A percentile compares a stretch with the other conserved stretches of the same genome.
These are phyloP conservation scores for Karstenula rhodostoma DNA, from an alignment of 2,329 filamentous ascomycete genomes.

Conservation along the genomic window DNA sequence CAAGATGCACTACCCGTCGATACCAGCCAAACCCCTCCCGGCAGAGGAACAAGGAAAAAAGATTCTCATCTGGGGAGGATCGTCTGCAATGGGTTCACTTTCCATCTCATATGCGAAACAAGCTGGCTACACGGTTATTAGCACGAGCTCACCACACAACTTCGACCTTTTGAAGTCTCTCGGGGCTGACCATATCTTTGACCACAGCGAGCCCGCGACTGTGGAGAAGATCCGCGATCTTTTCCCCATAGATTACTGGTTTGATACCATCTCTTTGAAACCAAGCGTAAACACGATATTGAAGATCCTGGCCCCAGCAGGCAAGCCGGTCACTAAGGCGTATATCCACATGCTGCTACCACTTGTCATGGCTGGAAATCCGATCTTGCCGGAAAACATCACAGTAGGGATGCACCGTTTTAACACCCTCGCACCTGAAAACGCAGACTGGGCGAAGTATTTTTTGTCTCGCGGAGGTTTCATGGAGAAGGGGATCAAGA, in stretches of 20 bases:
- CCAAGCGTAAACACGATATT: slow-evolving; percentile 28
- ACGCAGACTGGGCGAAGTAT: slow-evolving; percentile 28
- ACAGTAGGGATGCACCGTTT: slow-evolving; percentile 29
- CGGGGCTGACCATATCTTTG: slow-evolving; percentile 33
- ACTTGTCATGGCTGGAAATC: slow-evolving; percentile 24
- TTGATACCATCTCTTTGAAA: slow-evolving; percentile 53
- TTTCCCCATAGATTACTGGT: slow-evolving; percentile 47
- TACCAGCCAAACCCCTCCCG: slow-evolving; percentile 25
- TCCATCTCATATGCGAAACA: slow-evolving; percentile 37
- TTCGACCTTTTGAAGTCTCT: slow-evolving; percentile 14
- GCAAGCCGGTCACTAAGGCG: slow-evolving; percentile 28
- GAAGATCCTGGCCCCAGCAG: slow-evolving; percentile 32
- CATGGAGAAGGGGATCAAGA: slow-evolving; percentile 31
- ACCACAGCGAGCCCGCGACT: slow-evolving; percentile 52
- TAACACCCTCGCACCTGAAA: slow-evolving; percentile 29
- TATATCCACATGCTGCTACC: slow-evolving; percentile 30
- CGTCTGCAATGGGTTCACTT: slow-evolving; percentile 49
- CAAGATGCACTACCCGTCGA: slow-evolving; percentile 25
- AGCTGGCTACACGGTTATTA: slow-evolving; percentile 34
- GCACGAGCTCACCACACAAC: slow-evolving; percentile 32
- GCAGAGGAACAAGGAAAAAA: slow-evolving; percentile 34
- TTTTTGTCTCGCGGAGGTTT: slow-evolving; percentile 31
- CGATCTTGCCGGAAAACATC: slow-evolving; percentile 29
- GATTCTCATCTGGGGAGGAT: slow-evolving; percentile 53
- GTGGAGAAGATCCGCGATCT: slow-evolving; percentile 26